Evolutionary conservation across 345 rosid species (phyloP).

Genomic region (Eucalyptus shirleyi): DNA sequence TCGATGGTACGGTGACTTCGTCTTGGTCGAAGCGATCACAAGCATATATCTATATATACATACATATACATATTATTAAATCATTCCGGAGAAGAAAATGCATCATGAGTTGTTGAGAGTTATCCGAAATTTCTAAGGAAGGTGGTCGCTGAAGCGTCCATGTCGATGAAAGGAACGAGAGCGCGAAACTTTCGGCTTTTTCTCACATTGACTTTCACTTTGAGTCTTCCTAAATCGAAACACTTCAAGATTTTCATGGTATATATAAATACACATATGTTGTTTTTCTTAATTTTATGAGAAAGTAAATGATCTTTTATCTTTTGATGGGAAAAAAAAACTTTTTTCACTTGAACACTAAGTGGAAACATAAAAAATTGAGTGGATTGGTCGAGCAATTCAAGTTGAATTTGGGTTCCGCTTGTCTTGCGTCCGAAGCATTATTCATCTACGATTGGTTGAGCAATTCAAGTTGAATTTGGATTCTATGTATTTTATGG

Average conservation of each 20-base stretch:
- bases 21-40: background rate
- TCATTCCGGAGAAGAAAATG: background rate
- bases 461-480: background rate
- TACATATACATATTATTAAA: background rate
- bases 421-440: background rate
- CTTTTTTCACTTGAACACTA: too few species aligned
- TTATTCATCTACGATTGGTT: background rate
- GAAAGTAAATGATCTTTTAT: background rate
- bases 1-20: background rate
- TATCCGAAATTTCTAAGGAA: accelerated
- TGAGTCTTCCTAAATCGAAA: background rate
- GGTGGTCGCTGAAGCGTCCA: background rate
- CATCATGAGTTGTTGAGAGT: background rate
- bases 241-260: background rate
- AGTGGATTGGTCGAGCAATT: background rate
- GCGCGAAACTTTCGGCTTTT: background rate
- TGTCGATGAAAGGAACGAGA: background rate
- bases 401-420: background rate
- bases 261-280: background rate
- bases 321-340: background rate
- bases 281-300: background rate
- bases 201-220: background rate
- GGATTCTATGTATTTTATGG: background rate
- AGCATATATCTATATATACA: background rate
- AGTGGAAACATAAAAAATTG: background rate